phyloP scores from a whole-genome alignment of 2,329 filamentous ascomycete species.

The Macrophomina tecta region DNA sequence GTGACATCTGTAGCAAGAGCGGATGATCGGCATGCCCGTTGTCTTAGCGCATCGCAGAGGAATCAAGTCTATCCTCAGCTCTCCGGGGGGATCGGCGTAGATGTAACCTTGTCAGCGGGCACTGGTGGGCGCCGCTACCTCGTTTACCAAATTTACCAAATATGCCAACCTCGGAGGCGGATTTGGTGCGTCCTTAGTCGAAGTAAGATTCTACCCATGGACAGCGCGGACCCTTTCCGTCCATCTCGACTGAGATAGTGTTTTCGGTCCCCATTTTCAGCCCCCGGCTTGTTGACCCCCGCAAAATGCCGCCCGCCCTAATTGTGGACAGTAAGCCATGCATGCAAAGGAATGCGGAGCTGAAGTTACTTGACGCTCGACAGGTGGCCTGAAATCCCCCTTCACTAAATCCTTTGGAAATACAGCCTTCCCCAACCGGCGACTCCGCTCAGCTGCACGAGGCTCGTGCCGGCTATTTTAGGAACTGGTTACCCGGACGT shows the following conservation, averaged over 20 bases:
- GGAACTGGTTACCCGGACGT: background rate
- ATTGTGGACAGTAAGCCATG: background rate
- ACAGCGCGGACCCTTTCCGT: background rate
- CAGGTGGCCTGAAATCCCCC: no score
- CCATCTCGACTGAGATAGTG: no score
- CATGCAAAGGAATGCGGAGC: background rate
- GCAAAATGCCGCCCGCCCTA: slow-evolving; percentile 1
- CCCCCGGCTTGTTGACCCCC: background rate
- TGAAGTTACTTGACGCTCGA: background rate
- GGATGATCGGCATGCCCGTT: background rate
- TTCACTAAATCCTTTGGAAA: background rate
- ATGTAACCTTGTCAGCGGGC: background rate
- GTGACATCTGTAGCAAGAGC: no score
- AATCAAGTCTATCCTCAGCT: background rate
- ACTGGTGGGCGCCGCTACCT: background rate
- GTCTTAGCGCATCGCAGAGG: background rate
- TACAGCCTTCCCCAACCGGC: background rate
- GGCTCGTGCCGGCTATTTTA: background rate
- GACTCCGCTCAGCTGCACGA: background rate
- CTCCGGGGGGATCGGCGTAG: background rate
- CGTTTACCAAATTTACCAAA: background rate
- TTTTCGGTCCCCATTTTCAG: background rate
- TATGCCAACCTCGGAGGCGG: background rate
- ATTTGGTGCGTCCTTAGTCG: background rate
- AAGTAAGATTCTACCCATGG: background rate